phyloP scores from a whole-genome alignment of 257 asterid species.

The Plectranthus barbatus region DNA sequence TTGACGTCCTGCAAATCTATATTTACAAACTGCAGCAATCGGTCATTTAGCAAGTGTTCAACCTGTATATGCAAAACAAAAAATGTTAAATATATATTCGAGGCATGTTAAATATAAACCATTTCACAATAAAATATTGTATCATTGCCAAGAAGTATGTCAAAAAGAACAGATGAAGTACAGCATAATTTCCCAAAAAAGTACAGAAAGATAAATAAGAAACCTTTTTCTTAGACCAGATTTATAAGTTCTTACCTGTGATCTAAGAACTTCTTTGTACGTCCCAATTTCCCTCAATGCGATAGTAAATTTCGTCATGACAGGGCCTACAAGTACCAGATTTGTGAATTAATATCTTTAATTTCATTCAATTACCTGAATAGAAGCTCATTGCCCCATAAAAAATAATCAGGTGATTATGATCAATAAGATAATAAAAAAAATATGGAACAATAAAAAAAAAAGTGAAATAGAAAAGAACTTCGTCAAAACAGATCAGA shows the following conservation, averaged over 20 bases:
- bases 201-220: not conserved
- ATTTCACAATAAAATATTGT: conserved; percentile 6
- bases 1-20: conserved; percentile 90
- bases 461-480: not conserved
- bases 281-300: conserved; percentile 99
- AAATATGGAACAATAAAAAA: not conserved
- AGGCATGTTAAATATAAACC: not conserved
- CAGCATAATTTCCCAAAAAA: not conserved
- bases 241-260: conserved; percentile 59
- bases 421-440: not conserved
- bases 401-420: not conserved
- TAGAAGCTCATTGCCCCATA: conserved; percentile 9
- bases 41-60: conserved; percentile 88
- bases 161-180: not conserved
- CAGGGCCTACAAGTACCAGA: conserved; percentile 66
- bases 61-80: conserved; percentile 47
- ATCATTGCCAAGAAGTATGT: not conserved
- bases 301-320: conserved; percentile 95
- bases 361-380: conserved; percentile 3
- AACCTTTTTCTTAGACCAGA: not conserved
- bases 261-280: conserved; percentile 98
- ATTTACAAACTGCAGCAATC: conserved; percentile 88
- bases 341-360: conserved; percentile 6
- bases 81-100: conserved; percentile 1
- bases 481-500: no score